Base-by-base conservation (phyloP, 148 eudicot genomes). In the Arbutus unedo region DNA sequence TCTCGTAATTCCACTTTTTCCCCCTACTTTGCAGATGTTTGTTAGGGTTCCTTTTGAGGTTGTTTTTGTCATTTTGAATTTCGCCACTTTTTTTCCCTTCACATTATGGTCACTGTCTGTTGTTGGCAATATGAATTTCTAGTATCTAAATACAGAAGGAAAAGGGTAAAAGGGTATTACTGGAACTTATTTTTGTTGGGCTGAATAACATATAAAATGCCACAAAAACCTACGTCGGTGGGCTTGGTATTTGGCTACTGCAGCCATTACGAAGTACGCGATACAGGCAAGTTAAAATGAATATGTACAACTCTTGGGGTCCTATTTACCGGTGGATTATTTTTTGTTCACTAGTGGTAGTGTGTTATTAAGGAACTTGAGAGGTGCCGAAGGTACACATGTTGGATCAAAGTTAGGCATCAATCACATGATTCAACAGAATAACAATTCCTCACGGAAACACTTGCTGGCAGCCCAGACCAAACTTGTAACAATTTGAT, bases 21-120 rank as follows among this genome's bases (percentile, higher is more conserved):
- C 21, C 5, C 48, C 81, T 84, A 62, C 66, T 87, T 81, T 83
- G 9, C 80, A 71, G 80, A 73, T 81, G 88, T 85, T 88, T 83
- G 85, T 89, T 80, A 81, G 78, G 88, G 70, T 83, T 73, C 86
- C 57, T 80, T 90, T 47, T 84, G 78, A 81, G 81, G 87, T 76
- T 66, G 45, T 66, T 38, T 50, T 74, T 81, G 53, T 77, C 66
- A 57, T 78, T 82, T 23, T 59, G 21, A 41, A 38, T 3, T 45
- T 54, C 18, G 6, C 21, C 5, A 4, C 44, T 77, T 3, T 14
- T 43, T 56, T 57, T 18, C 31, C 31, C 7, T 2, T 59, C 75
- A 23, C n/a, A 59, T 54, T 74, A 4, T 73, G 60, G 68, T 48
- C 41, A 51, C 47, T 19, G 50, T 19, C 7, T 55, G n/a, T 4